These are phyloP conservation scores for Suillus occidentalis DNA, from an alignment of 768 basidiomycete genomes.

Conservation along the genomic window DNA sequence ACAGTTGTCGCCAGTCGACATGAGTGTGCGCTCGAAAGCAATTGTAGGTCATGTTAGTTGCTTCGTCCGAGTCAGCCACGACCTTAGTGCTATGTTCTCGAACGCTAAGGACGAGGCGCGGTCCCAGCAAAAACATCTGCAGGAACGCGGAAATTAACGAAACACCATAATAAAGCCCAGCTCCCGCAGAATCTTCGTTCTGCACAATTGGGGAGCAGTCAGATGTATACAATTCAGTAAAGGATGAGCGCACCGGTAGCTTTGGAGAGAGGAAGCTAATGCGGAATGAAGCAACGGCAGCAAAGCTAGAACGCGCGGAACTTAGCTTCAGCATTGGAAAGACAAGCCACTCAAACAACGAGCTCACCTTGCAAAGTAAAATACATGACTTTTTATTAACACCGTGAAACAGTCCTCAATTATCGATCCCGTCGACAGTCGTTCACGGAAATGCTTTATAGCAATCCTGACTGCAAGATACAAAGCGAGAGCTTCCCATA, in stretches of 20 bases:
- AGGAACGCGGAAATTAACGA: background rate
- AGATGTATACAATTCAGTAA: background rate
- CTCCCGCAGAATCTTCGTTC: background rate
- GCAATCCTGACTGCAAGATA: background rate
- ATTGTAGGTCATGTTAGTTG: background rate
- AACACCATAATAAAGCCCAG: background rate
- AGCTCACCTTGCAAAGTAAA: background rate
- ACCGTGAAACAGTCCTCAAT: background rate
- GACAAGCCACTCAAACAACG: background rate
- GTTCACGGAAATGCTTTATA: background rate
- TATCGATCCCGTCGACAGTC: background rate
- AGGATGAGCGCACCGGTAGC: background rate
- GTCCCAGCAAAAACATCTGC: conserved; percentile 1
- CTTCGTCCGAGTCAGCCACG: background rate
- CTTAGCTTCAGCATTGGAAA: background rate
- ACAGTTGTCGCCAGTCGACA: background rate
- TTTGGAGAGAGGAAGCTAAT: background rate
- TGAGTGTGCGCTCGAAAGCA: background rate
- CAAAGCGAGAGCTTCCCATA: background rate
- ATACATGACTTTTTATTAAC: background rate
- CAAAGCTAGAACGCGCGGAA: background rate
- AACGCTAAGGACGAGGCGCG: background rate
- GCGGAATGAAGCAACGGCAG: background rate
- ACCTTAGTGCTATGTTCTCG: background rate
- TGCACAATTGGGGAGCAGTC: background rate